phyloP scores from a whole-genome alignment of 225 moss, liverwort and hornwort genomes.

The Ulota crispa region DNA sequence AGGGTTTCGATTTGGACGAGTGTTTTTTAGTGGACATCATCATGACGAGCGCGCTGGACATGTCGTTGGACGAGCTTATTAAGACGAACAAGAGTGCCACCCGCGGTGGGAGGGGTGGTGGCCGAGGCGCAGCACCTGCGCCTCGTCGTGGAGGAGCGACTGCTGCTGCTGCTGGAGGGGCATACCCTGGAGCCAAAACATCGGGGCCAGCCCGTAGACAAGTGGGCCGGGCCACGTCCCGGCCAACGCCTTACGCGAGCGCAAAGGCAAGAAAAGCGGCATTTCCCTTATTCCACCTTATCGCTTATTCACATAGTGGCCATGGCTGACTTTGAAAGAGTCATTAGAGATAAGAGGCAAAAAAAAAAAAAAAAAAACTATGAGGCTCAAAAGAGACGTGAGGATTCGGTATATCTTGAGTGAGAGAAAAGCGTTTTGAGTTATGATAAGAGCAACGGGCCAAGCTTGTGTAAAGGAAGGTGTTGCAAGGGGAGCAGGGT shows the following conservation, averaged over 20 bases:
- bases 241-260: conserved; percentile 98
- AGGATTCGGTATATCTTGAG: conserved; percentile 44
- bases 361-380: conserved; percentile 24
- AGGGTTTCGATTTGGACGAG: conserved; percentile 32
- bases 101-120: conserved; percentile 62
- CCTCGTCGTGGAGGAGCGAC: conserved; percentile 71
- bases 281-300: conserved; percentile 77
- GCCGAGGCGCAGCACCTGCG: conserved; percentile 65
- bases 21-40: conserved; percentile 22
- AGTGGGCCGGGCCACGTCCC: conserved; percentile 79
- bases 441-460: conserved; percentile 50
- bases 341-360: conserved; percentile 41
- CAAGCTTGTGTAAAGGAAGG: conserved; percentile 50
- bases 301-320: conserved; percentile 61
- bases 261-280: conserved; percentile 99
- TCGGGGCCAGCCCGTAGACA: conserved; percentile 94
- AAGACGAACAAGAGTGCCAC: conserved; percentile 97
- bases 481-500: conserved; percentile 51
- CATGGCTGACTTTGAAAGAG: conserved; percentile 82
- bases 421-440: conserved; percentile 37
- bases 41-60: conserved; percentile 96
- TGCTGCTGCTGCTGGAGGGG: conserved; percentile 50
- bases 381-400: conserved; percentile 49
- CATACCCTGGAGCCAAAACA: conserved; percentile 74
- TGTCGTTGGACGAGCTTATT: conserved; percentile 99